A percentile compares a stretch with the other conserved stretches of the same genome.
These are phyloP conservation scores for Boletus rubescentipes DNA, from an alignment of 768 basidiomycete species.

Conservation along the genomic window DNA sequence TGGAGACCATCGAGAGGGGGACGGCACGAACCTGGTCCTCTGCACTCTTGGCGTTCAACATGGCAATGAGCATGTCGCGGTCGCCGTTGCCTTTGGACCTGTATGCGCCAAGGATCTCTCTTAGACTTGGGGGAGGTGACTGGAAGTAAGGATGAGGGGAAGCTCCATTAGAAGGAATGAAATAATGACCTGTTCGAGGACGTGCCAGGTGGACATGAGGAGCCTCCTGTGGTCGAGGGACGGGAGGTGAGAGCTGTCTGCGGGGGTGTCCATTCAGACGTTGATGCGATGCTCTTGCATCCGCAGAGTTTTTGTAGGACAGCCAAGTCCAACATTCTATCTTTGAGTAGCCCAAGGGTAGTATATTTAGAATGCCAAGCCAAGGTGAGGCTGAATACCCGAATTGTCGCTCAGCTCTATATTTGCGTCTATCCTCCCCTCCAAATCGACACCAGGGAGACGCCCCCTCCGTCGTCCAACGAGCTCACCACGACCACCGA, in stretches of 20 bases:
- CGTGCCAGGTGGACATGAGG: constrained; percentile 44
- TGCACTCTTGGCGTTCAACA: constrained; percentile 89
- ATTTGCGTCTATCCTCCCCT: constrained; percentile 14
- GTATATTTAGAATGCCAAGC: constrained; percentile 48
- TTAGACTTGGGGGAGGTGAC: constrained; percentile 77
- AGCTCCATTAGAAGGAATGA: background rate
- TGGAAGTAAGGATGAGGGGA: constrained; percentile 28
- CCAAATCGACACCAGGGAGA: no score
- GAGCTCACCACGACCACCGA: background rate
- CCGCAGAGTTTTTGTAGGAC: constrained; percentile 39
- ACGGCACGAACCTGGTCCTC: constrained; percentile 77
- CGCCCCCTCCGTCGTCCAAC: background rate
- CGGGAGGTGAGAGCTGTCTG: constrained; percentile 15
- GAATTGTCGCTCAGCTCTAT: constrained; percentile 23
- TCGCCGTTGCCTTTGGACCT: constrained; percentile 85
- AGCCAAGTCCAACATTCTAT: constrained; percentile 48
- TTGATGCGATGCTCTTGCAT: constrained; percentile 15
- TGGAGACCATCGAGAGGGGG: constrained; percentile 3
- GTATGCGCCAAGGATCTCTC: constrained; percentile 87
- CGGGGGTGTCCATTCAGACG: constrained; percentile 28
- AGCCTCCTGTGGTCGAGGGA: constrained; percentile 33
- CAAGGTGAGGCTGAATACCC: constrained; percentile 37
- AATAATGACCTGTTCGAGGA: constrained; percentile 44
- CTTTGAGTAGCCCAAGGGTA: constrained; percentile 38
- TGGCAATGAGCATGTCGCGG: constrained; percentile 85